Percentiles rank a stretch among this genome's conserved stretches.
Conservation (phyloP, 495 filamentous ascomycete species). For the Stereocaulon alpinum region DNA sequence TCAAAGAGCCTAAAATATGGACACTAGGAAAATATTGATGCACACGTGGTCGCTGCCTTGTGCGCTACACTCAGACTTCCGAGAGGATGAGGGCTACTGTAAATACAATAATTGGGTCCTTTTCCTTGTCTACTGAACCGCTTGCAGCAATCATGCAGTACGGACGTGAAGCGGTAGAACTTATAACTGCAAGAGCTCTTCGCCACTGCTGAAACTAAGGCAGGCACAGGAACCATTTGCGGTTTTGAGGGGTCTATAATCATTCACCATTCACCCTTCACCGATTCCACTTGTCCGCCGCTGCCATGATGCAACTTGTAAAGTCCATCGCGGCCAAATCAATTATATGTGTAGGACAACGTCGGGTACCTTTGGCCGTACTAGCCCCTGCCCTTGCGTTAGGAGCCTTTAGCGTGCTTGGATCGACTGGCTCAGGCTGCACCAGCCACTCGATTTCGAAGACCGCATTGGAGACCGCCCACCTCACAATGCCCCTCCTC, state of each 20-base stretch:
- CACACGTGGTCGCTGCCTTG: background rate
- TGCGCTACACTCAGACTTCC: background rate
- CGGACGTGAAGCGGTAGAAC: background rate
- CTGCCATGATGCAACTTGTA: background rate
- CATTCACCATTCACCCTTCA: no score
- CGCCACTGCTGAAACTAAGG: no score
- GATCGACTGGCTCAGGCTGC: slow-evolving; percentile 11
- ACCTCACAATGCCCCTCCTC: slow-evolving; percentile 15
- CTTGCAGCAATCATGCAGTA: background rate
- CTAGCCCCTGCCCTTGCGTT: slow-evolving; percentile 8
- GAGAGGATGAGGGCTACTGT: background rate
- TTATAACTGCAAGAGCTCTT: no score
- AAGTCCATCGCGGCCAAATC: background rate
- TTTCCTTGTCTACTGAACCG: background rate
- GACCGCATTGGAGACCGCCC: slow-evolving; percentile 15
- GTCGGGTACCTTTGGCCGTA: slow-evolving; percentile 3
- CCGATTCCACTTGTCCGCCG: background rate
- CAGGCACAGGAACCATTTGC: no score
- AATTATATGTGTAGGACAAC: slow-evolving; percentile 2
- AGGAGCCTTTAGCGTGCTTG: slow-evolving; percentile 3
- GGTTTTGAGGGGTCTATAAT: no score
- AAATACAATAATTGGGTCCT: slow-evolving; percentile 7
- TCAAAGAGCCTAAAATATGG: slow-evolving; percentile 2
- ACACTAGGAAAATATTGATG: background rate
- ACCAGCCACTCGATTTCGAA: slow-evolving; percentile 19